phyloP scores from a whole-genome alignment of 768 basidiomycete genomes.

The Botryobasidium botryosum region DNA sequence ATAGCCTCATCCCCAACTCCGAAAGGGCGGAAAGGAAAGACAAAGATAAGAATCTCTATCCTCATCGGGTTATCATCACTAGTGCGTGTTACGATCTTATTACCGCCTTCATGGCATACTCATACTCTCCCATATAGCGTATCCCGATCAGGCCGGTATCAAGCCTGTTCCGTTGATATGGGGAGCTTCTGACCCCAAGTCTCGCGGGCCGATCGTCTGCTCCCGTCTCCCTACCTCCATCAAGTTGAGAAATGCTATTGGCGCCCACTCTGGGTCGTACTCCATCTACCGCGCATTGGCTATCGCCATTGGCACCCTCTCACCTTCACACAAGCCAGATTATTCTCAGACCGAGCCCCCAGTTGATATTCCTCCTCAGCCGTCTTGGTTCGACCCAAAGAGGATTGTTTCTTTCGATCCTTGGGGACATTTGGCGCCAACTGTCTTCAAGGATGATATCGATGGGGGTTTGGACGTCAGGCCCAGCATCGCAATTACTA shows the following conservation, averaged over 20 bases:
- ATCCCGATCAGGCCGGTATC: constrained; percentile 88
- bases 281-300: constrained; percentile 87
- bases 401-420: constrained; percentile 93
- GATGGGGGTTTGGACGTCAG: constrained; percentile 65
- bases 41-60: constrained; percentile 60
- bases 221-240: constrained; percentile 70
- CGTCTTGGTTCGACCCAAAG: constrained; percentile 52
- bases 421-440: constrained; percentile 76
- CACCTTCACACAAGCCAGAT: constrained; percentile 66
- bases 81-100: constrained; percentile 33
- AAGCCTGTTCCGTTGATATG: constrained; percentile 61
- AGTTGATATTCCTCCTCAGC: constrained; percentile 56
- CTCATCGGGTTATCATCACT: constrained; percentile 65
- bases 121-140: constrained; percentile 34
- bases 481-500: constrained; percentile 86
- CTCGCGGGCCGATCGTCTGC: constrained; percentile 77
- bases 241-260: constrained; percentile 84
- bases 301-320: constrained; percentile 75
- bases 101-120: background rate
- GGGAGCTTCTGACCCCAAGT: constrained; percentile 48
- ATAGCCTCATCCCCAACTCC: too few relatives aligned
- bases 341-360: constrained; percentile 75
- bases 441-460: constrained; percentile 43
- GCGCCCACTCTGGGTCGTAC: constrained; percentile 86
- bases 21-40: too few relatives aligned